A percentile compares a stretch with the other conserved stretches of the same genome.
These are phyloP conservation scores for Cladosporium cucumerinum DNA, from an alignment of 2,329 filamentous ascomycete genomes.

Conservation along the genomic window DNA sequence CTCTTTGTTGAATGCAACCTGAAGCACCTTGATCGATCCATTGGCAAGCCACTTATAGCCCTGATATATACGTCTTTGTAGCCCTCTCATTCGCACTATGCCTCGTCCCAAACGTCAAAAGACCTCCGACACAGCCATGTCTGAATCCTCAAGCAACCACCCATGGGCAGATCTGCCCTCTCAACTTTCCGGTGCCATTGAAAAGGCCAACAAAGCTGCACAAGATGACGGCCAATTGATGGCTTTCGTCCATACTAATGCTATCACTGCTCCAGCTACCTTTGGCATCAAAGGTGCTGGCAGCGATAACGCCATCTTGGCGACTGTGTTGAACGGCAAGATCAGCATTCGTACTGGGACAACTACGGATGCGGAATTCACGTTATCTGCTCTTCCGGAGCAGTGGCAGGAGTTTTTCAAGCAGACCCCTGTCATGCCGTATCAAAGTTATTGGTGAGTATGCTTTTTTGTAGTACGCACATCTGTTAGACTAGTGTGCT, in stretches of 20 bases:
- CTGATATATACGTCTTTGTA: not conserved
- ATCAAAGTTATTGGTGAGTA: slow-evolving; percentile 46
- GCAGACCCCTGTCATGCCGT: slow-evolving; percentile 41
- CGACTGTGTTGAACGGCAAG: slow-evolving; percentile 32
- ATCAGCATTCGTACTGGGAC: slow-evolving; percentile 26
- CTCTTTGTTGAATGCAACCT: not conserved
- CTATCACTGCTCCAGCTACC: slow-evolving; percentile 29
- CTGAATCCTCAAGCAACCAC: slow-evolving; percentile 19
- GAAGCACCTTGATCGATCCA: not conserved
- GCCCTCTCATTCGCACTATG: not conserved
- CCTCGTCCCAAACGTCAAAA: slow-evolving; percentile 17
- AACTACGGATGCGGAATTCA: slow-evolving; percentile 33
- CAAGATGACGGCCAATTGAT: slow-evolving; percentile 30
- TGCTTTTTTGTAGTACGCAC: not conserved
- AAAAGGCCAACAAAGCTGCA: slow-evolving; percentile 29
- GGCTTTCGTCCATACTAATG: slow-evolving; percentile 32
- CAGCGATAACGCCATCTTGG: slow-evolving; percentile 28
- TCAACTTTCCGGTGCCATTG: slow-evolving; percentile 24
- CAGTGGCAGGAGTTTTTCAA: slow-evolving; percentile 49
- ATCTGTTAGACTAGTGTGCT: not conserved
- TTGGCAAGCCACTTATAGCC: slow-evolving; percentile 4
- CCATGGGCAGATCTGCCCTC: slow-evolving; percentile 32
- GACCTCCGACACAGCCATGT: slow-evolving; percentile 10
- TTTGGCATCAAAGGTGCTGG: slow-evolving; percentile 35
- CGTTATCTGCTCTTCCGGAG: slow-evolving; percentile 42